These are phyloP conservation scores for Cylindrodendrum hubeiense DNA, from an alignment of 2,329 filamentous ascomycete genomes.

Conservation along the genomic window DNA sequence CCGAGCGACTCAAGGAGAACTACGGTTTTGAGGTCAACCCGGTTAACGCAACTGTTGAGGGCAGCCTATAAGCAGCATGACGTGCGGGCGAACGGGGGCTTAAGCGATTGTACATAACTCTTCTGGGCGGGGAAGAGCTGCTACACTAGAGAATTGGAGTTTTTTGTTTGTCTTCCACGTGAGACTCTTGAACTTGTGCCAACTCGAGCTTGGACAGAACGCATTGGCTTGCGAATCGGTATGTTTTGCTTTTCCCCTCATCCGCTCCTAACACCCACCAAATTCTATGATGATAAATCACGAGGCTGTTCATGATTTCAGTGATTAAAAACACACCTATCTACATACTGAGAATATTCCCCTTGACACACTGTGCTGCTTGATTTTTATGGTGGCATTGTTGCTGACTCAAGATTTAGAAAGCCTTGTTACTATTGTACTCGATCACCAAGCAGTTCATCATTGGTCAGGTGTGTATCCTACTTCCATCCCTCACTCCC, in stretches of 20 bases:
- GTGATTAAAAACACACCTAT: slow-evolving; percentile 52
- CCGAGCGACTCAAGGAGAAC: slow-evolving; percentile 84
- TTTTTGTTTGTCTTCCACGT: slow-evolving; percentile 49
- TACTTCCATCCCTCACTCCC: neutral
- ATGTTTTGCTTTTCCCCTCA: slow-evolving; percentile 27
- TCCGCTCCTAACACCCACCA: neutral
- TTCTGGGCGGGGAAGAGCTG: slow-evolving; percentile 51
- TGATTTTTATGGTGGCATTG: neutral
- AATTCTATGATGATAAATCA: slow-evolving; percentile 55
- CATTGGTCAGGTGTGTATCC: slow-evolving; percentile 6
- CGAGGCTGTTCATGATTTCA: slow-evolving; percentile 62
- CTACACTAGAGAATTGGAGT: slow-evolving; percentile 57
- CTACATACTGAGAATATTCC: slow-evolving; percentile 35
- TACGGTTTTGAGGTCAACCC: slow-evolving; percentile 88
- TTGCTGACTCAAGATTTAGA: slow-evolving; percentile 13
- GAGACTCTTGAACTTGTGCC: slow-evolving; percentile 42
- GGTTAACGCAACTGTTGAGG: slow-evolving; percentile 65
- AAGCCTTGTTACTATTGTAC: neutral
- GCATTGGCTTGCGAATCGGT: slow-evolving; percentile 34
- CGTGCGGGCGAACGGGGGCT: slow-evolving; percentile 41
- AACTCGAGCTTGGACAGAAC: slow-evolving; percentile 30
- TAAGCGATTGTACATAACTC: slow-evolving; percentile 53
- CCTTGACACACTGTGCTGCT: neutral
- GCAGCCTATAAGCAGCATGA: slow-evolving; percentile 52
- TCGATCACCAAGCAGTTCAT: neutral